A percentile compares a stretch with the other conserved stretches of the same genome.
phyloP scores from a whole-genome alignment of 2,329 filamentous ascomycete species.

The Pyrenophora graminea region DNA sequence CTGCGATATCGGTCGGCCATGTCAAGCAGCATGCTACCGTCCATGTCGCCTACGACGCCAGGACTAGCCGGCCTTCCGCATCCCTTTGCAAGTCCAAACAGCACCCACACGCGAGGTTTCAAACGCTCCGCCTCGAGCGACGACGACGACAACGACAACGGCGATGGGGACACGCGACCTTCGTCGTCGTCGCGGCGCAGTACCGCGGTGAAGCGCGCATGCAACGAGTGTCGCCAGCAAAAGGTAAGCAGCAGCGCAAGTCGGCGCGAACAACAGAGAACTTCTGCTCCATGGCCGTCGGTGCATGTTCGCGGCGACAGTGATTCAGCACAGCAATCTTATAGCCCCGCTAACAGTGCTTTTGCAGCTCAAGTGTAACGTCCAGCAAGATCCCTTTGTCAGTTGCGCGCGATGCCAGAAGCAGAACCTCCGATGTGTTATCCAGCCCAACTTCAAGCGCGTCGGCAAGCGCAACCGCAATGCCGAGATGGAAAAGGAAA shows the following conservation, averaged over 20 bases:
- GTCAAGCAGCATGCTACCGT: constrained; percentile 19
- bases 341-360: constrained; percentile 23
- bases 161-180: constrained; percentile 31
- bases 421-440: constrained; percentile 80
- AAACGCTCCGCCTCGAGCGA: constrained; percentile 46
- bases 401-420: constrained; percentile 78
- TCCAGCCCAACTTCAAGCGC: constrained; percentile 86
- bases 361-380: constrained; percentile 76
- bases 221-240: constrained; percentile 84
- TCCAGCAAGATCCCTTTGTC: constrained; percentile 78
- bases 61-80: constrained; percentile 31
- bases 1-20: constrained; percentile 25
- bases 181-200: constrained; percentile 37
- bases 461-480: constrained; percentile 81
- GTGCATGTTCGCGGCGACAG: not conserved
- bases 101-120: constrained; percentile 38
- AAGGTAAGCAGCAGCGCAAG: constrained; percentile 61
- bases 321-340: not conserved
- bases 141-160: constrained; percentile 41
- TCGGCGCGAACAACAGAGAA: not conserved
- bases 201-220: constrained; percentile 67
- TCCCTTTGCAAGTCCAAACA: constrained; percentile 37
- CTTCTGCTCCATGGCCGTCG: not conserved
- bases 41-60: constrained; percentile 41
- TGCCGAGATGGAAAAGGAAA: constrained; percentile 84